Base-by-base conservation (phyloP, 371 early-diverging fungal genomes). In the Mycotypha africana region DNA sequence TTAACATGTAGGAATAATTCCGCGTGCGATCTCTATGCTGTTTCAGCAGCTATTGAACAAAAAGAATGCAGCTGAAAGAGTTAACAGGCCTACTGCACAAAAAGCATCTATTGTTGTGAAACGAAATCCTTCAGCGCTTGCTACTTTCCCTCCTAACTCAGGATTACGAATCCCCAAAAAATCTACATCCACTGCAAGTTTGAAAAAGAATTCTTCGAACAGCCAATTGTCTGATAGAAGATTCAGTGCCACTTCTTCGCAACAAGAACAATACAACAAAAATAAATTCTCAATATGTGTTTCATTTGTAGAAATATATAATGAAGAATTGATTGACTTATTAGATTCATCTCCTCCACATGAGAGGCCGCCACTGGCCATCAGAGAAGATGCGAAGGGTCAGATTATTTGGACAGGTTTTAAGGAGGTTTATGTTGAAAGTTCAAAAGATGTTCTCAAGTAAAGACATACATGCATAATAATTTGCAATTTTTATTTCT, bases 241-340 rank as follows among this genome's bases (percentile, higher is more conserved):
- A 1, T 62, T 64, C 7, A 56, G 41, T 20, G 12, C 58, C 10
- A 31, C 40, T 9, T 14, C 31, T 14, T 2, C 34, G 4, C 10
- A 33, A n/a, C 42, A 45, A 12, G 22, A 20, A 17, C 43, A 22
- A 21, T 41, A 42, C 14, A 61, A 62, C 45, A 17, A 60, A 21
- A 35, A 65, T 33, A 65, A 73, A 8, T 76, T 76, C 45, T 68
- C 68, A 10, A 67, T 84, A 11, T 67, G 60, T 36, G 74, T 79
- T 4, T 78, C 85, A 28, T 95, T 88, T 67, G 65, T 96, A 6
- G 99, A 99, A 61, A 80, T 99, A 20, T 98, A 99, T 73, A 99
- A 99, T 61, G 99, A 99, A 65, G 92, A 93, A 37, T 67, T 96
- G 14, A 83, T 86, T n/a, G 94, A 95, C 70, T 74, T 96, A 33